Percentiles rank a stretch among this genome's conserved stretches.
Conservation (phyloP, 2,329 filamentous ascomycete genomes). For the Colletotrichum phormii region DNA sequence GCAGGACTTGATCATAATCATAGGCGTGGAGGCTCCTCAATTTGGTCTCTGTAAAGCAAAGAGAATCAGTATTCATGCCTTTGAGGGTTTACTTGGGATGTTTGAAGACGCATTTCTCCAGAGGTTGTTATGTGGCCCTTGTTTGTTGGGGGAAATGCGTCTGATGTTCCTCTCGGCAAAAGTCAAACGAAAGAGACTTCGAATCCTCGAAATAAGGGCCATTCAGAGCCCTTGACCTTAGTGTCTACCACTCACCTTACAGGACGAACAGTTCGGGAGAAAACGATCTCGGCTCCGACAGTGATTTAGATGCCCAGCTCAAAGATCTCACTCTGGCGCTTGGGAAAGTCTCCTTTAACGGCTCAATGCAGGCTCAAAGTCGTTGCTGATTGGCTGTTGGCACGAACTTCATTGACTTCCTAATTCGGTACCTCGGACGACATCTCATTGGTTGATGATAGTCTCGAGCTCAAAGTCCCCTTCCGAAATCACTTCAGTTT, state of each 20-base stretch:
- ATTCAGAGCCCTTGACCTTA: background rate
- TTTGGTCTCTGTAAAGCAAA: background rate
- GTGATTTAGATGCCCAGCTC: background rate
- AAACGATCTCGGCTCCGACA: background rate
- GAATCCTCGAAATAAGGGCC: background rate
- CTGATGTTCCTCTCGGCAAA: background rate
- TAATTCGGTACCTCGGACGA: too few relatives aligned
- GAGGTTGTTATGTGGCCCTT: background rate
- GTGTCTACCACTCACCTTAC: background rate
- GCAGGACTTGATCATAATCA: background rate
- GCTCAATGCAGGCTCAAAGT: background rate
- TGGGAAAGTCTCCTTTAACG: background rate
- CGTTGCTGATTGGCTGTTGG: too few relatives aligned
- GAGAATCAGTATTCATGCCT: background rate
- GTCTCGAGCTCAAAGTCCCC: too few relatives aligned
- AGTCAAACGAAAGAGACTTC: background rate
- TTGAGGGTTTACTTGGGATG: background rate
- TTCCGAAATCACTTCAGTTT: too few relatives aligned
- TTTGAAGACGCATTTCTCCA: slow-evolving; percentile 15
- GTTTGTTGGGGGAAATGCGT: background rate
- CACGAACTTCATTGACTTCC: too few relatives aligned
- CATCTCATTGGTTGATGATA: too few relatives aligned
- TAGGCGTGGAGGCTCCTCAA: background rate
- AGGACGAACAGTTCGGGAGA: background rate
- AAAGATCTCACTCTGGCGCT: background rate